phyloP scores from a whole-genome alignment of 306 rosid genomes.

The Arachis stenosperma region DNA sequence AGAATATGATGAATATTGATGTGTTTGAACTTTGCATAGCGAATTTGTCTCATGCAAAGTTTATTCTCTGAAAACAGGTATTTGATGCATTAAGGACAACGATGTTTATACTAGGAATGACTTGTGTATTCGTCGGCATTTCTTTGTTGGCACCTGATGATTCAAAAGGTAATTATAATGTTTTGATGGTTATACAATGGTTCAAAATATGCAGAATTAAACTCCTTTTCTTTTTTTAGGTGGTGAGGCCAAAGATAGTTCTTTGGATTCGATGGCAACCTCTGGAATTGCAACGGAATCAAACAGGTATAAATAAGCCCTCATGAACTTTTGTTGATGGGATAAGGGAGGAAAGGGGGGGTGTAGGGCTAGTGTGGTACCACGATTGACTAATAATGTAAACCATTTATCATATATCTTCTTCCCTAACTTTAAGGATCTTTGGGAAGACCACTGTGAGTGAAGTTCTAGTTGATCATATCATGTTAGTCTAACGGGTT shows the following conservation, averaged over 20 bases:
- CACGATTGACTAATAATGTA: neutral
- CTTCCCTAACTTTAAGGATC: neutral
- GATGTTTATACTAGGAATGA: slow-evolving; percentile 90
- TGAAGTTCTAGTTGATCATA: neutral
- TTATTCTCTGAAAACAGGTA: slow-evolving; percentile 65
- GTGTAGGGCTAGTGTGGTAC: neutral
- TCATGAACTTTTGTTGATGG: neutral
- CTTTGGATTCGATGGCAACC: slow-evolving; percentile 60
- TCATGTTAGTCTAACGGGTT: no score
- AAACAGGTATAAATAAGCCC: slow-evolving; percentile 59
- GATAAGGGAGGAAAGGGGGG: neutral
- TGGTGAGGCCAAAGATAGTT: slow-evolving; percentile 66
- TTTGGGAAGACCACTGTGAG: neutral
- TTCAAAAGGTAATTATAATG: slow-evolving; percentile 65
- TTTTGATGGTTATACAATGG: slow-evolving; percentile 25
- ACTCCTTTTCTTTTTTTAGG: slow-evolving; percentile 58
- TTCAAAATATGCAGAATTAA: slow-evolving; percentile 30
- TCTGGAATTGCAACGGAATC: slow-evolving; percentile 67
- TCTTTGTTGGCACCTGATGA: slow-evolving; percentile 97
- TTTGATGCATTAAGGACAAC: slow-evolving; percentile 88
- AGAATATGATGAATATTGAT: slow-evolving; percentile 22
- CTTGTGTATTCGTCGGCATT: slow-evolving; percentile 90
- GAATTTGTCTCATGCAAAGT: slow-evolving; percentile 39
- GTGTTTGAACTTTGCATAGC: neutral
- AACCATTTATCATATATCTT: neutral